phyloP scores from a whole-genome alignment of 139 green algal species.

The Tetradesmus obliquus region DNA sequence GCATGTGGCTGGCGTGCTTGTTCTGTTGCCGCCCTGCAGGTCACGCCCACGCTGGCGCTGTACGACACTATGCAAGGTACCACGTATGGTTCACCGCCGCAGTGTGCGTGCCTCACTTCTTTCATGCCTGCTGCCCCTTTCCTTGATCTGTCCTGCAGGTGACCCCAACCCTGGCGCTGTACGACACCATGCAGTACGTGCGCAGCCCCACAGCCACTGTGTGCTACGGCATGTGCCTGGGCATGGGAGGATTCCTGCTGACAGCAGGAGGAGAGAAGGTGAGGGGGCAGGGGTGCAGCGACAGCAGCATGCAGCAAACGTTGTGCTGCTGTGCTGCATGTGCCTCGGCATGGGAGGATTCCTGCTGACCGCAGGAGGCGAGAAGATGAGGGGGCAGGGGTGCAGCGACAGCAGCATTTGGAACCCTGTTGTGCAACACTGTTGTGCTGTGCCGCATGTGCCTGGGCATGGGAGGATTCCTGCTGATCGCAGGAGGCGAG shows the following conservation, averaged over 20 bases:
- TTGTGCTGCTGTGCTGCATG: no score
- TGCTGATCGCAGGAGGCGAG: background rate
- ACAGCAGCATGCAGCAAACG: background rate
- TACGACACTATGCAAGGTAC: conserved; percentile 94
- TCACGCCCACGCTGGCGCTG: conserved; percentile 94
- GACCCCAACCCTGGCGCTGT: conserved; percentile 93
- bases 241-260: conserved; percentile 98
- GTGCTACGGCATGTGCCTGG: conserved; percentile 95
- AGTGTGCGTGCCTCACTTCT: background rate
- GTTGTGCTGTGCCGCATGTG: no score
- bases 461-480: background rate
- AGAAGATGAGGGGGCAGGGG: background rate
- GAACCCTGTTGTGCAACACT: background rate
- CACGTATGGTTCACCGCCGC: no score
- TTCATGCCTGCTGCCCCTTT: background rate
- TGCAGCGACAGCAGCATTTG: background rate
- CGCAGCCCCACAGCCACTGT: conserved; percentile 92
- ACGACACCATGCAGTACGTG: conserved; percentile 98
- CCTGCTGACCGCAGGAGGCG: background rate
- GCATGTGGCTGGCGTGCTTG: background rate
- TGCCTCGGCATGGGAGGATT: no score
- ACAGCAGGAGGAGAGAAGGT: conserved; percentile 92
- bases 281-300: background rate
- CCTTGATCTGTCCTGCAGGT: conserved; percentile 46
- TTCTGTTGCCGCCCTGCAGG: conserved; percentile 63